Base-by-base conservation (phyloP, 805 yeast genomes). In the Yamadazyma phyllophila region DNA sequence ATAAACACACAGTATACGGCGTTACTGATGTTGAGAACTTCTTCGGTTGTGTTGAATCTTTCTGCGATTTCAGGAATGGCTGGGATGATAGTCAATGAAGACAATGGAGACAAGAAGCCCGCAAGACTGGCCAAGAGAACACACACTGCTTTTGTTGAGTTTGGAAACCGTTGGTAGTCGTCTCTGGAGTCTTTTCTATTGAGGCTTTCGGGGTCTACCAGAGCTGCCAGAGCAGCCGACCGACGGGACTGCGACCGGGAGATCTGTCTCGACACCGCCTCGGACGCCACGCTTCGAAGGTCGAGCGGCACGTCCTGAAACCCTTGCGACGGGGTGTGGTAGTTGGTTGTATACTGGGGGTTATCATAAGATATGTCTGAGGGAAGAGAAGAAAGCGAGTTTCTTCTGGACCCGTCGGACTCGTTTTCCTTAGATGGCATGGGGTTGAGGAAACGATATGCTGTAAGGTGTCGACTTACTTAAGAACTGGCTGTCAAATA, bases 1-100 rank as follows among this genome's bases (percentile, higher is more conserved):
- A 80, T 79, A 51, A 73, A 67, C 2, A 77, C 49, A 56, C 73
- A 73, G 55, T 73, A 78, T 11, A 75, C 62, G 1, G 81, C 82
- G 52, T 73, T 76, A 8, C 82, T 66, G 5, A 76, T 60, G 47
- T 74, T 77, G 50, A 80, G 72, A 12, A 76, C 57, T 10, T 67
- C 67, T 5, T 73, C 71, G 0, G 80, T 70, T 12, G 82, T 76
- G 46, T 71, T 45, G 56, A 78, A 74, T 14, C 59, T 54, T 4
- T 54, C 50, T 1, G 84, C 80, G 38, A 80, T 73, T 43, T 67
- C 71, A 1, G 78, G 67, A 10, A 78, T 74, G 1, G 82, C 81
- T 7, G 83, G 83, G 14, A 78, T 56, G 48, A 76, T 71, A 4
- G 79, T 71, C 51, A 74, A 57, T 3, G 73, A 63, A 1, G 73